A percentile compares a stretch with the other conserved stretches of the same genome.
Evolutionary conservation across 2,329 filamentous ascomycete species (phyloP).

Genomic region (Monilinia polystroma): DNA sequence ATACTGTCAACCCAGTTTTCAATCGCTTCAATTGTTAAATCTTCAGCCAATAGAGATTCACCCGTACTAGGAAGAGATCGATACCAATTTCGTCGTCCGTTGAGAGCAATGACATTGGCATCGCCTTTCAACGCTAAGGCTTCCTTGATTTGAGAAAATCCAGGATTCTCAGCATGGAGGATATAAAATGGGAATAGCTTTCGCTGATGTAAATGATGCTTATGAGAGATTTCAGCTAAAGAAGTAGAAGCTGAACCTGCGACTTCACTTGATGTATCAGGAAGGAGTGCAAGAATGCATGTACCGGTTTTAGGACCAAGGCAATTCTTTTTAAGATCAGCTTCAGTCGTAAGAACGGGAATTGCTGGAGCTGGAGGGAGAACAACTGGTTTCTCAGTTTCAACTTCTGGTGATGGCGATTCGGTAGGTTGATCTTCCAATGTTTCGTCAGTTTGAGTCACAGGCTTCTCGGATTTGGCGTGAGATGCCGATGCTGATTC

Average conservation of each 20-base stretch:
- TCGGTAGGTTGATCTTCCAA: slow-evolving; percentile 53
- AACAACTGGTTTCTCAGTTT: slow-evolving; percentile 45
- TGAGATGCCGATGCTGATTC: slow-evolving; percentile 52
- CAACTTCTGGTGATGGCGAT: slow-evolving; percentile 44
- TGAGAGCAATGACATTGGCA: slow-evolving; percentile 76
- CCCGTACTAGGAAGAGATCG: slow-evolving; percentile 55
- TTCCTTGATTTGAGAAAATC: slow-evolving; percentile 53
- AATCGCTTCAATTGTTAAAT: slow-evolving; percentile 59
- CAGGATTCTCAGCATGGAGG: slow-evolving; percentile 62
- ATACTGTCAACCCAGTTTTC: slow-evolving; percentile 91
- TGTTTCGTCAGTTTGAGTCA: slow-evolving; percentile 51
- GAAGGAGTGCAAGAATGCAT: slow-evolving; percentile 76
- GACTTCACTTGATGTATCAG: slow-evolving; percentile 43
- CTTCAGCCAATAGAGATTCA: slow-evolving; percentile 41
- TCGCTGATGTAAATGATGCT: slow-evolving; percentile 64
- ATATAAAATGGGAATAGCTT: slow-evolving; percentile 82
- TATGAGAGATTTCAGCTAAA: slow-evolving; percentile 72
- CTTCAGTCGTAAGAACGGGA: slow-evolving; percentile 59
- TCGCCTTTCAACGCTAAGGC: slow-evolving; percentile 61
- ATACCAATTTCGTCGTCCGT: slow-evolving; percentile 85
- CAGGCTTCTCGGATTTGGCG: slow-evolving; percentile 48
- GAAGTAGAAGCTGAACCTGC: slow-evolving; percentile 57
- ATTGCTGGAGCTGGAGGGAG: slow-evolving; percentile 62
- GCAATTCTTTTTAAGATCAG: slow-evolving; percentile 68
- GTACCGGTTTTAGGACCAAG: slow-evolving; percentile 73